Conservation (phyloP, 306 rosid species). For the Glycine soja region DNA sequence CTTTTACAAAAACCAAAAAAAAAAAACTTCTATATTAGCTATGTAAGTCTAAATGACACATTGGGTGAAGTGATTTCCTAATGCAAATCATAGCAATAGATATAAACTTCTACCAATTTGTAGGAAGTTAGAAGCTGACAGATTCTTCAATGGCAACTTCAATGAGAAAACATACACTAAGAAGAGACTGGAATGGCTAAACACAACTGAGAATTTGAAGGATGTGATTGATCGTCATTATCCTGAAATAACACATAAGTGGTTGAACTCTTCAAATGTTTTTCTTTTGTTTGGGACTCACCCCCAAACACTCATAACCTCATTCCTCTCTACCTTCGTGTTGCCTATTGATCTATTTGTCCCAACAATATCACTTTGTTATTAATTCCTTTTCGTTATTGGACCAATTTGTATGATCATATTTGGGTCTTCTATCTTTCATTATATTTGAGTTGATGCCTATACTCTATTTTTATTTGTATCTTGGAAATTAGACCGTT, state of each 20-base stretch:
- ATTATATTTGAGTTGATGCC: too few relatives aligned
- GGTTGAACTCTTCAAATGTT: constrained; percentile 67
- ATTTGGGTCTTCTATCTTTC: neutral
- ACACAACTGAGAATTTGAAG: constrained; percentile 60
- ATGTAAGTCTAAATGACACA: too few relatives aligned
- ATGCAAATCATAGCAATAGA: neutral
- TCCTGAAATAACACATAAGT: constrained; percentile 61
- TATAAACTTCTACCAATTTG: neutral
- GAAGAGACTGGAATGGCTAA: constrained; percentile 66
- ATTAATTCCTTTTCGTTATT: neutral
- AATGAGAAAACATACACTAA: constrained; percentile 63
- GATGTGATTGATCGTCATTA: constrained; percentile 66
- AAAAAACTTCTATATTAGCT: too few relatives aligned
- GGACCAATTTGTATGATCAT: neutral
- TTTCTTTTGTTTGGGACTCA: constrained; percentile 69
- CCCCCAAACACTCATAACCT: constrained; percentile 43
- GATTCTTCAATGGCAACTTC: constrained; percentile 64
- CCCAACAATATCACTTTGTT: neutral
- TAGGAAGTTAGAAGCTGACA: constrained; percentile 71
- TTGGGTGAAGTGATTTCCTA: neutral
- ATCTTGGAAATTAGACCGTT: too few relatives aligned
- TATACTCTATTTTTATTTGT: too few relatives aligned
- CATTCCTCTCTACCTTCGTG: constrained; percentile 56
- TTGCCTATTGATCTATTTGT: constrained; percentile 41
- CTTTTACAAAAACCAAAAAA: neutral